Evolutionary conservation across 2,329 filamentous ascomycete species (phyloP), one percentile per base, ranked within the genome.

Genomic region (Xylariaceae sp.): DNA sequence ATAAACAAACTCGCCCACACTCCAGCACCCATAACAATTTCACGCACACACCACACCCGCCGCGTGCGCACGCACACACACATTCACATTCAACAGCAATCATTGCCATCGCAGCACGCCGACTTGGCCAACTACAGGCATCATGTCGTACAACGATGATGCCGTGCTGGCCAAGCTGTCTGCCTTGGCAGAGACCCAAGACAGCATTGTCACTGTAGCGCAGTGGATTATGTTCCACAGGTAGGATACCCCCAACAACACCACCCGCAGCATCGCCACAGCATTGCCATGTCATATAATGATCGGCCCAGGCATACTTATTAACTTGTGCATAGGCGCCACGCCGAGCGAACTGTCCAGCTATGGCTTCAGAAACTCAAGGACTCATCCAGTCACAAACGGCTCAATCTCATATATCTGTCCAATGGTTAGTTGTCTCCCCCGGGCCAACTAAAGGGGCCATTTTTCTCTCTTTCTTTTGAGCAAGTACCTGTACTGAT

Each of bases 181-280:
- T 19, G 86, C 88, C 26, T 75, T 98, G 42, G 95, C 94, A 61
- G 93, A 98, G 64, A 94, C 88, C 9, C 90, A 98, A 59, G 92
- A 98, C 58, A 93, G 88, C 63, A 96, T 98, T 54, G 77, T 94
- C 40, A 90, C 86, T 22, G 89, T 94, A 42, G 88, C 92, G 37
- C 90, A 96, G 78, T 98, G 93, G 93, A 92, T 98, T 42, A 93
- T 98, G 83, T 98, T 98, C 59, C 90, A 98, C 64, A 83, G 88
- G 88, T 94, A 78, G 42, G 58, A 45, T 31, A 36, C 38, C 39
- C 31, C 38, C 22, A 40, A 14, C n/a, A 26, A 14, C 12, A 6
- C 5, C 15, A n/a, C n/a, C n/a, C n/a, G n/a, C n/a, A n/a, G n/a
- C n/a, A n/a, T n/a, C n/a, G n/a, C n/a, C n/a, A n/a, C n/a, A n/a